Conservation (phyloP, 257 asterid genomes). For the Fraxinus excelsior region DNA sequence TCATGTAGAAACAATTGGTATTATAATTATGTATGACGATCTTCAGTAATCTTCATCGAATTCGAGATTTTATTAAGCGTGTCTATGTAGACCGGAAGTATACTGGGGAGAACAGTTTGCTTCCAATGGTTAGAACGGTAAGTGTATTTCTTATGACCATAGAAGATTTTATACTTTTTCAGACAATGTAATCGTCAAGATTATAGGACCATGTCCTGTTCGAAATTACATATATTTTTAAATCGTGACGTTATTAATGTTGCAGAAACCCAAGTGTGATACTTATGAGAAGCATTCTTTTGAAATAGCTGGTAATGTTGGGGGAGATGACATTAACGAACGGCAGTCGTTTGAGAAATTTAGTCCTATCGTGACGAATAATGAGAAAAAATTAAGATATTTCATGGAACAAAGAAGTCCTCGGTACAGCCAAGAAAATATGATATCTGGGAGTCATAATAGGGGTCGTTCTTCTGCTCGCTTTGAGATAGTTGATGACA, state of each 20-base stretch:
- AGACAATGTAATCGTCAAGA: background rate
- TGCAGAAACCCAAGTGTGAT: constrained; percentile 36
- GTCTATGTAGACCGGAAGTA: constrained; percentile 68
- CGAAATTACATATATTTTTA: background rate
- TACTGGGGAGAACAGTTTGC: constrained; percentile 49
- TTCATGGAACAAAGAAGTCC: constrained; percentile 65
- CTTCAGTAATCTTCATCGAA: constrained; percentile 66
- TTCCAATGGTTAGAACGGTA: constrained; percentile 46
- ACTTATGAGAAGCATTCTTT: constrained; percentile 31
- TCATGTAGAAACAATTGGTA: constrained; percentile 13
- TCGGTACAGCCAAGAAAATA: constrained; percentile 31
- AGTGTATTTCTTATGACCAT: constrained; percentile 22
- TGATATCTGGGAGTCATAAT: constrained; percentile 40
- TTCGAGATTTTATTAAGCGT: constrained; percentile 70
- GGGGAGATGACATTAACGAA: constrained; percentile 42
- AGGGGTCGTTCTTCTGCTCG: constrained; percentile 42
- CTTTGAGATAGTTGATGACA: constrained; percentile 89
- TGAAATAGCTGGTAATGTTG: constrained; percentile 31
- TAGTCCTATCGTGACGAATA: constrained; percentile 21
- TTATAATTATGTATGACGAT: constrained; percentile 12
- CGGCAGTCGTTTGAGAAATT: constrained; percentile 39
- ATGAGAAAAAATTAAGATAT: constrained; percentile 42
- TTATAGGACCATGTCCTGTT: background rate
- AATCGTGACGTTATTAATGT: background rate
- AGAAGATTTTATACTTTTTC: constrained; percentile 3